Evolutionary conservation across 1,139 yeast species (phyloP).

Genomic region (Scheffersomyces parashehatae): DNA sequence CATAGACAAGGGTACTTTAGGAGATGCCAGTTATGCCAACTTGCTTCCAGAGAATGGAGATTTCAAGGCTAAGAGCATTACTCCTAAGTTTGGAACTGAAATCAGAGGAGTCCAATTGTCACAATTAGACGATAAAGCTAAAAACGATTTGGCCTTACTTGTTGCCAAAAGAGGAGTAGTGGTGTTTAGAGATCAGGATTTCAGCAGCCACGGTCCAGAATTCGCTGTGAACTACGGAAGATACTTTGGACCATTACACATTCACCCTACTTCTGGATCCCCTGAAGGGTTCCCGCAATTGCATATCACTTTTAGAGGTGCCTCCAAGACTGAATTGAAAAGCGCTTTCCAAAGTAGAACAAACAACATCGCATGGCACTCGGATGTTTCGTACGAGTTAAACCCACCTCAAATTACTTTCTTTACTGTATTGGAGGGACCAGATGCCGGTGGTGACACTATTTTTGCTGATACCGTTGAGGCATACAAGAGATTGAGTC

Average conservation of each 20-base stretch:
- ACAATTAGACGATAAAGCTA: conserved; percentile 20
- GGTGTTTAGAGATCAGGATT: conserved; percentile 36
- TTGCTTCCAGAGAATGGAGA: conserved; percentile 15
- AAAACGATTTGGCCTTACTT: conserved; percentile 34
- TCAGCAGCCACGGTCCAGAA: conserved; percentile 27
- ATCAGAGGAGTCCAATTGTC: conserved; percentile 25
- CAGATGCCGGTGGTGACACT: conserved; percentile 38
- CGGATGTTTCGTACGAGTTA: conserved; percentile 36
- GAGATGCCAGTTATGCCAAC: conserved; percentile 15
- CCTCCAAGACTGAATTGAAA: conserved; percentile 20
- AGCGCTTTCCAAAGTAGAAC: conserved; percentile 19
- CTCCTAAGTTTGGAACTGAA: conserved; percentile 22
- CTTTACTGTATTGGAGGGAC: conserved; percentile 35
- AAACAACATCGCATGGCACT: conserved; percentile 36
- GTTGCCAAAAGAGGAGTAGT: conserved; percentile 39
- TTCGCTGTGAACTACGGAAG: conserved; percentile 28
- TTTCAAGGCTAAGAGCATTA: conserved; percentile 9
- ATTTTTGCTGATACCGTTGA: conserved; percentile 35
- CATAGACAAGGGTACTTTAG: conserved; percentile 24
- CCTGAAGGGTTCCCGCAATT: conserved; percentile 35
- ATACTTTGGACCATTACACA: conserved; percentile 36
- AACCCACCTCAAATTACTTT: conserved; percentile 37
- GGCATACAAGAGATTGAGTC: conserved; percentile 28
- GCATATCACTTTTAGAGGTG: conserved; percentile 28
- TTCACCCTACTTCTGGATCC: conserved; percentile 40